Evolutionary conservation across 352 stramenopile genomes (phyloP).

Genomic region (Pythium chondricola): DNA sequence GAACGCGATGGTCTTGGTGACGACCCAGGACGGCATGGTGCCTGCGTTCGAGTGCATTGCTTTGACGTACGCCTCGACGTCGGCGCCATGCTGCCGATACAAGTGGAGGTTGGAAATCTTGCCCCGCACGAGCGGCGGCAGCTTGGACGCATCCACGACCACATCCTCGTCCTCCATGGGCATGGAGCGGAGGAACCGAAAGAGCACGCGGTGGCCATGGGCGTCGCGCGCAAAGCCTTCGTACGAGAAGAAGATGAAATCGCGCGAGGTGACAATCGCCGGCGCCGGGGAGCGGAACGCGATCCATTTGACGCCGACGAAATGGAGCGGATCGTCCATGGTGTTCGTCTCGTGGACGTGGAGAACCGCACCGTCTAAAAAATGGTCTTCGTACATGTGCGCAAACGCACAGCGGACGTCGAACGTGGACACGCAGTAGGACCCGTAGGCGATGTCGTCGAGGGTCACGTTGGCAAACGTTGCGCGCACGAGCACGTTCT

Average conservation of each 20-base stretch:
- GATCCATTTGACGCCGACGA: conserved; percentile 41
- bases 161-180: conserved; percentile 40
- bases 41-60: conserved; percentile 31
- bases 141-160: conserved; percentile 12
- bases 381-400: conserved; percentile 37
- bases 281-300: conserved; percentile 33
- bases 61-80: conserved; percentile 25
- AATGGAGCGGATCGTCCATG: conserved; percentile 33
- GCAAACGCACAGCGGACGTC: conserved; percentile 27
- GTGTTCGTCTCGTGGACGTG: conserved; percentile 27
- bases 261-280: conserved; percentile 26
- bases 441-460: conserved; percentile 27
- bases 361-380: conserved; percentile 41
- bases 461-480: conserved; percentile 28
- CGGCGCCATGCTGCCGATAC: conserved; percentile 28
- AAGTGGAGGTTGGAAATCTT: conserved; percentile 35
- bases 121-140: conserved; percentile 29
- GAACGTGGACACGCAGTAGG: conserved; percentile 31
- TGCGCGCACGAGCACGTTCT: conserved; percentile 29
- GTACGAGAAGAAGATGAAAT: conserved; percentile 40
- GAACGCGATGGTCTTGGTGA: conserved; percentile 35
- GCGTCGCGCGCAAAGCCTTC: conserved; percentile 26
- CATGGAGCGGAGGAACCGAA: conserved; percentile 23
- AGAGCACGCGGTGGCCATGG: conserved; percentile 33
- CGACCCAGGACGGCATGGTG: conserved; percentile 26